Evolutionary conservation across 1,284 basidiomycete species (phyloP).

Genomic region (Ceratobasidium sp.): DNA sequence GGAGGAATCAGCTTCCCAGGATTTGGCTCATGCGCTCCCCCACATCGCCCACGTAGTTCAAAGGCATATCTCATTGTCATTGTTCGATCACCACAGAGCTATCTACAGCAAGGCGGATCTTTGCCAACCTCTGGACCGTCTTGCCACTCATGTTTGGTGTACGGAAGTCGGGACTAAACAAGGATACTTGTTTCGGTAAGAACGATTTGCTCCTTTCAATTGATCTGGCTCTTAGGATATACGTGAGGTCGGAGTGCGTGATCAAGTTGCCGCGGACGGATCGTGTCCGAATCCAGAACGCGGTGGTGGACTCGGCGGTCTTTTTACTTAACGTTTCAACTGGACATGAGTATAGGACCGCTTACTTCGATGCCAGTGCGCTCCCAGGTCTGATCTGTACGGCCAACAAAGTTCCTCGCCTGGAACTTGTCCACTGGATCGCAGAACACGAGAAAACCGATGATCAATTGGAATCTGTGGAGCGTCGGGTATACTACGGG

Average conservation of each 20-base stretch:
- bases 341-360: too few relatives aligned
- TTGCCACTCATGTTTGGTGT: background rate
- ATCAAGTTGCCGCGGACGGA: background rate
- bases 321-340: background rate
- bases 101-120: background rate
- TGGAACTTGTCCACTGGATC: background rate
- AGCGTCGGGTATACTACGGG: background rate
- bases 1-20: background rate
- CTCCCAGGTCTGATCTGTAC: background rate
- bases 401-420: too few relatives aligned
- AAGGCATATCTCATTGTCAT: background rate
- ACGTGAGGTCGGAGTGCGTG: background rate
- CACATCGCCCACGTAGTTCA: background rate
- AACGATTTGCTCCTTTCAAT: background rate
- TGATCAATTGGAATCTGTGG: background rate
- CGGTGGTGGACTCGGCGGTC: background rate
- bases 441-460: background rate
- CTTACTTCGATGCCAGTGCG: background rate
- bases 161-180: background rate
- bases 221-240: background rate
- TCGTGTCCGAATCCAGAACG: background rate
- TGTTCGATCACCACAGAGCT: background rate
- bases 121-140: background rate
- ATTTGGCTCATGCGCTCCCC: background rate
- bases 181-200: background rate